Conservation (phyloP, 169 alveolate genomes). For the Perkinsus marinus region DNA sequence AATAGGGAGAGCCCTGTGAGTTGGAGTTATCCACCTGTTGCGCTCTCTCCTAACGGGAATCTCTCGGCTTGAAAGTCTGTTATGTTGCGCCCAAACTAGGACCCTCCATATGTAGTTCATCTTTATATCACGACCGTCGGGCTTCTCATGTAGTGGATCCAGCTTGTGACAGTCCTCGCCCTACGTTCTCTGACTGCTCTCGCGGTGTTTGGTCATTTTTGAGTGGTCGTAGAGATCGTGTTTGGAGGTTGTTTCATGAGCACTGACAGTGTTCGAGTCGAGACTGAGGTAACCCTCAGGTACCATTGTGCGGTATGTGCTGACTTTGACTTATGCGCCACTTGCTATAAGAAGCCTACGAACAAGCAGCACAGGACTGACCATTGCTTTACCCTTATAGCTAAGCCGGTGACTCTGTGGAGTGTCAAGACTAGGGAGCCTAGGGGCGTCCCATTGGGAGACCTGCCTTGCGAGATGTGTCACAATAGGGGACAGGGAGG, state of each 20-base stretch:
- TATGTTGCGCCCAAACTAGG: too few species aligned
- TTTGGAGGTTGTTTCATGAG: too few species aligned
- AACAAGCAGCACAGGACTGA: not conserved
- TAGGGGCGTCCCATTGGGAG: not conserved
- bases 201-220: not conserved
- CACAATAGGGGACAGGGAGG: not conserved
- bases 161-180: too few species aligned
- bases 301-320: constrained; percentile 50
- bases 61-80: too few species aligned
- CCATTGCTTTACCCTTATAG: not conserved
- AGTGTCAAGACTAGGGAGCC: not conserved
- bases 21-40: too few species aligned
- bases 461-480: not conserved
- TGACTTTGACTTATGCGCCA: constrained; percentile 48
- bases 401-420: not conserved
- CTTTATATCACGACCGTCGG: too few species aligned
- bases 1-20: not conserved
- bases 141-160: too few species aligned
- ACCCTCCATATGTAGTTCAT: too few species aligned
- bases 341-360: constrained; percentile 10
- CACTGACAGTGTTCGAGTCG: too few species aligned
- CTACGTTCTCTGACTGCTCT: too few species aligned
- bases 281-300: constrained; percentile 7
- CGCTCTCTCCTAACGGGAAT: too few species aligned
- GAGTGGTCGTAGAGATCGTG: not conserved